Evolutionary conservation across 306 rosid species (phyloP).

Genomic region (Prinsepia uniflora): DNA sequence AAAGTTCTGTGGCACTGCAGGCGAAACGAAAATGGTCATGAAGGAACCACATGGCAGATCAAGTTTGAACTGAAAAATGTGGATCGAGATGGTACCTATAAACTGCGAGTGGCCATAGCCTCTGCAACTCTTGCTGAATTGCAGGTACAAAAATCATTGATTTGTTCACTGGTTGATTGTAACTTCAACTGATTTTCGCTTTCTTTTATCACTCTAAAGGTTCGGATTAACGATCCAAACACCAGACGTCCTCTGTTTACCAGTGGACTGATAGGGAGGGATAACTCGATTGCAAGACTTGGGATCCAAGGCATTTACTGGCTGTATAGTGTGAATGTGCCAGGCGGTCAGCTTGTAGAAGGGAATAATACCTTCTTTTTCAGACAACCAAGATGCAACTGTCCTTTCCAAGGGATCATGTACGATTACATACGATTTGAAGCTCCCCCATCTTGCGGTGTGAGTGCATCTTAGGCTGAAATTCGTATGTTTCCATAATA

Average conservation of each 20-base stretch:
- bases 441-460: conserved; percentile 42
- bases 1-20: conserved; percentile 31
- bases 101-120: conserved; percentile 79
- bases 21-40: conserved; percentile 53
- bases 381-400: conserved; percentile 59
- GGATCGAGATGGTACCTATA: conserved; percentile 40
- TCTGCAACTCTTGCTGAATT: conserved; percentile 78
- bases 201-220: conserved; percentile 32
- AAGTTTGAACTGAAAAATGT: conserved; percentile 57
- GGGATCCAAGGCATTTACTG: conserved; percentile 90
- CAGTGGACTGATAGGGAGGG: conserved; percentile 84
- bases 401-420: conserved; percentile 84
- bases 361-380: conserved; percentile 72
- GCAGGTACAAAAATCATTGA: conserved; percentile 41
- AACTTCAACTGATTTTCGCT: background rate
- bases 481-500: background rate
- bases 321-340: conserved; percentile 53
- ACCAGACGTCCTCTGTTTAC: conserved; percentile 62
- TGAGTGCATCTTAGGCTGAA: conserved; percentile 9
- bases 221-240: conserved; percentile 64
- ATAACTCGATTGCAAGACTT: conserved; percentile 86
- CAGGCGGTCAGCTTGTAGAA: conserved; percentile 43
- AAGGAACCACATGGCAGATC: conserved; percentile 95
- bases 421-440: conserved; percentile 90
- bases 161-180: too few species aligned